A percentile compares a stretch with the other conserved stretches of the same genome.
Conservation (phyloP, 768 basidiomycete species). For the Trichaptum fuscoviolaceum region DNA sequence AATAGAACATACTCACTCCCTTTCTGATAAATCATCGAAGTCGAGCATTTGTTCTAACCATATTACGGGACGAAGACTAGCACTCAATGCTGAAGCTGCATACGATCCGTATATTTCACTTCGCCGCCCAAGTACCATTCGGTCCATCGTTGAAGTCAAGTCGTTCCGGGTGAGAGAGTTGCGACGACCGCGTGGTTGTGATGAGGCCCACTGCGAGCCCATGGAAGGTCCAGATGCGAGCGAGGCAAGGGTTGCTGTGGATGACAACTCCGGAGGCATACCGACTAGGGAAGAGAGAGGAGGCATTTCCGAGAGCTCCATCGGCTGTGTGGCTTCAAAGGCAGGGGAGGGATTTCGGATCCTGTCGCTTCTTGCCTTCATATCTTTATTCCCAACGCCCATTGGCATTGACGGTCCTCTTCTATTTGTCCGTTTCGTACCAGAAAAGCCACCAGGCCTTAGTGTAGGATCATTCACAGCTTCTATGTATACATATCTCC, state of each 20-base stretch:
- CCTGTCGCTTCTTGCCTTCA: neutral
- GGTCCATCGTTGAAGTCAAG: slow-evolving; percentile 56
- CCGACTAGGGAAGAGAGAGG: slow-evolving; percentile 45
- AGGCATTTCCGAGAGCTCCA: slow-evolving; percentile 13
- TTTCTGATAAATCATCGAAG: slow-evolving; percentile 35
- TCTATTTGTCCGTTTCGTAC: slow-evolving; percentile 22
- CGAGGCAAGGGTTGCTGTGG: slow-evolving; percentile 47
- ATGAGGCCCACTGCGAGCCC: slow-evolving; percentile 5
- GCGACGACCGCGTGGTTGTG: slow-evolving; percentile 15
- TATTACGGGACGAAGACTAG: slow-evolving; percentile 63
- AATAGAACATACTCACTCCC: slow-evolving; percentile 37
- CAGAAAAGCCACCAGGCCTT: slow-evolving; percentile 24
- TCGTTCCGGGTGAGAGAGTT: slow-evolving; percentile 50
- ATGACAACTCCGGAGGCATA: slow-evolving; percentile 48
- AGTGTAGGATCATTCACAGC: slow-evolving; percentile 48
- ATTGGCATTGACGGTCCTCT: slow-evolving; percentile 37
- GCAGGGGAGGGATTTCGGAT: slow-evolving; percentile 20
- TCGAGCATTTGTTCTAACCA: slow-evolving; percentile 61
- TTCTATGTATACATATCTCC: slow-evolving; percentile 67
- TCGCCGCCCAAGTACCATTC: slow-evolving; percentile 57
- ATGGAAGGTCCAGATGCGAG: slow-evolving; percentile 18
- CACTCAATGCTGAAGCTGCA: slow-evolving; percentile 43
- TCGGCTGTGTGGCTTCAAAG: slow-evolving; percentile 25
- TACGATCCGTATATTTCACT: slow-evolving; percentile 37
- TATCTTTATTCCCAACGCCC: neutral